Conservation (phyloP, 1,139 yeast genomes). For the Groenewaldozyma sp. region DNA sequence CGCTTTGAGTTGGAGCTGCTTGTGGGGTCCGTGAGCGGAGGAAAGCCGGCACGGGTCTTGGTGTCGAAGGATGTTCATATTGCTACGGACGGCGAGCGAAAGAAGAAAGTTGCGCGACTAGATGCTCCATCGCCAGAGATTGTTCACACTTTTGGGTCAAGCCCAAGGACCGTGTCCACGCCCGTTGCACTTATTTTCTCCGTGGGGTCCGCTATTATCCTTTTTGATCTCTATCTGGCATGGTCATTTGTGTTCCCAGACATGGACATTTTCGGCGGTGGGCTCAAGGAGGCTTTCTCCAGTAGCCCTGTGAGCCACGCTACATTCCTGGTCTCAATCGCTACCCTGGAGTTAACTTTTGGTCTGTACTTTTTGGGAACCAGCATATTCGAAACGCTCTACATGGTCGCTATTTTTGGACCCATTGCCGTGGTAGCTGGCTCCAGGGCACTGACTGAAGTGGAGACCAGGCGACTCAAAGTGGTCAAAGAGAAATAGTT, state of each 20-base stretch:
- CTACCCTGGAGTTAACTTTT: constrained; percentile 56
- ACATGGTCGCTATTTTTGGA: constrained; percentile 41
- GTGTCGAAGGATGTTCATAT: constrained; percentile 12
- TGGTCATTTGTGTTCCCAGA: constrained; percentile 17
- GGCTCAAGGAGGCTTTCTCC: constrained; percentile 14
- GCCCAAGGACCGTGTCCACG: constrained; percentile 47
- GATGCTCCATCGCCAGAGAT: constrained; percentile 53
- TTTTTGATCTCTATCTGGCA: constrained; percentile 29
- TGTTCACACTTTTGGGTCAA: constrained; percentile 52
- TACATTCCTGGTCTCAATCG: constrained; percentile 45
- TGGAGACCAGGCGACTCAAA: constrained; percentile 11
- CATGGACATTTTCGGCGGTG: constrained; percentile 12
- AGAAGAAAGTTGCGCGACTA: constrained; percentile 5
- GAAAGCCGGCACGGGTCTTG: constrained; percentile 12
- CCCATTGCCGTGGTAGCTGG: constrained; percentile 59
- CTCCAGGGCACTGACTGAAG: constrained; percentile 45
- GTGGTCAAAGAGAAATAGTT: background rate
- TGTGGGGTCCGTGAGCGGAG: constrained; percentile 21
- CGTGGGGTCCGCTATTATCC: constrained; percentile 30
- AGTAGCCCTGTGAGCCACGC: constrained; percentile 29
- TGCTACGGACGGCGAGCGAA: constrained; percentile 3
- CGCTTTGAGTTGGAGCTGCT: constrained; percentile 18
- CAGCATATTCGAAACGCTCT: constrained; percentile 62
- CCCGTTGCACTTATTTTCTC: constrained; percentile 48
- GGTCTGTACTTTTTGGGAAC: constrained; percentile 59